A percentile compares a stretch with the other conserved stretches of the same genome.
Evolutionary conservation across 768 basidiomycete genomes (phyloP).

Genomic region (Lanmaoa rubissima): DNA sequence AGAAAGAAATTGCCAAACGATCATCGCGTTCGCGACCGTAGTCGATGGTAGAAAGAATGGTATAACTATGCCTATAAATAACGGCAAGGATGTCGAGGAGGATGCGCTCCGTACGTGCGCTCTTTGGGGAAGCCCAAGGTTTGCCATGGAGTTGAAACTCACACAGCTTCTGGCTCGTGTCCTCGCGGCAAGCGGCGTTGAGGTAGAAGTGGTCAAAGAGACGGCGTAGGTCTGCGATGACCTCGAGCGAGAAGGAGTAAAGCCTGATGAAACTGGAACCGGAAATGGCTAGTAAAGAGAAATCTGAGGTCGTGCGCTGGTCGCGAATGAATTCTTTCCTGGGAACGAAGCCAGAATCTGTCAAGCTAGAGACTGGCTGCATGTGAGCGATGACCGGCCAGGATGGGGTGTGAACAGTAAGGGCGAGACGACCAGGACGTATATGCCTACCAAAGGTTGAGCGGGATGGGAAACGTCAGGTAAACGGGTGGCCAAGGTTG

Average conservation of each 20-base stretch:
- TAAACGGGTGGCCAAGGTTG: constrained; percentile 35
- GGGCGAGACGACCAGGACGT: constrained; percentile 23
- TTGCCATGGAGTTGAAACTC: constrained; percentile 68
- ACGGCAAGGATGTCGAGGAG: constrained; percentile 63
- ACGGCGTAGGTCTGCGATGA: constrained; percentile 52
- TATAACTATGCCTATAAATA: constrained; percentile 61
- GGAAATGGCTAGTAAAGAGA: constrained; percentile 69
- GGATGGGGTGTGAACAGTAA: constrained; percentile 21
- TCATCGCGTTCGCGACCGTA: constrained; percentile 79
- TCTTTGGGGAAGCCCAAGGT: constrained; percentile 73
- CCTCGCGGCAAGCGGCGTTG: constrained; percentile 52
- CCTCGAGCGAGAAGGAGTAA: constrained; percentile 60
- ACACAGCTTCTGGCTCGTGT: constrained; percentile 53
- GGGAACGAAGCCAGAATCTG: constrained; percentile 58
- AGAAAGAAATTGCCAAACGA: constrained; percentile 68
- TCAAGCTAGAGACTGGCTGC: constrained; percentile 31
- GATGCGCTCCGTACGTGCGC: constrained; percentile 61
- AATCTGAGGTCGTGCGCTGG: constrained; percentile 52
- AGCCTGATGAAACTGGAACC: constrained; percentile 62
- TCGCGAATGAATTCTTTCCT: constrained; percentile 72
- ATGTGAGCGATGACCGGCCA: constrained; percentile 28
- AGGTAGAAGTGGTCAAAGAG: constrained; percentile 49
- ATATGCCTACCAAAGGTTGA: constrained; percentile 24
- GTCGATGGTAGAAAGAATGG: constrained; percentile 66
- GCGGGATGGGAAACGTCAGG: constrained; percentile 38